phyloP scores from a whole-genome alignment of 2,329 filamentous ascomycete species.

The Trichoderma atroviride region DNA sequence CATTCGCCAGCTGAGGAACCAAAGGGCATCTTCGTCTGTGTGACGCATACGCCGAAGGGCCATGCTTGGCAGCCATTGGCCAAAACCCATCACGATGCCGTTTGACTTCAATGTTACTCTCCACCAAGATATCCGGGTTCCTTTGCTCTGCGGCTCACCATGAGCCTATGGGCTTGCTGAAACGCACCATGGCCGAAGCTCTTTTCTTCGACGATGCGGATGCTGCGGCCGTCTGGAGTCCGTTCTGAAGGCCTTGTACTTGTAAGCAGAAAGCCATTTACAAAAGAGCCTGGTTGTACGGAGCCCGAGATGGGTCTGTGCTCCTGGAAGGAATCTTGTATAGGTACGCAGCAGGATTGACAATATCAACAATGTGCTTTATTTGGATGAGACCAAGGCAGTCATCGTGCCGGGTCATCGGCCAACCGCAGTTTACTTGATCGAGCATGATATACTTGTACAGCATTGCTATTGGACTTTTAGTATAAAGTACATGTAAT shows the following conservation, averaged over 20 bases:
- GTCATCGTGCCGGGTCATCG: not conserved
- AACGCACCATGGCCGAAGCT: not conserved
- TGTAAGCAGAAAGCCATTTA: not conserved
- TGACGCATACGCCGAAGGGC: slow-evolving; percentile 7
- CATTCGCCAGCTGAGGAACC: not conserved
- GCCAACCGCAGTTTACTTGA: not conserved
- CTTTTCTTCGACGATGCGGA: not conserved
- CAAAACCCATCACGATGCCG: not conserved
- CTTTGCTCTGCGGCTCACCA: not conserved
- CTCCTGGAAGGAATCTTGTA: not conserved
- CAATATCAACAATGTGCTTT: not conserved
- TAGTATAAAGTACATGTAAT: no score
- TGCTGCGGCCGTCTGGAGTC: not conserved
- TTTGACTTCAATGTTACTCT: not conserved
- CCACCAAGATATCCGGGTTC: not conserved
- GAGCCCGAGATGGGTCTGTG: not conserved
- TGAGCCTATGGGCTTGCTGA: not conserved
- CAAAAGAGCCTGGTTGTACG: slow-evolving; percentile 6
- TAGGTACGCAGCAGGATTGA: not conserved
- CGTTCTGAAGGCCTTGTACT: not conserved
- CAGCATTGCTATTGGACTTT: no score
- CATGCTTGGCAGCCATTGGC: not conserved
- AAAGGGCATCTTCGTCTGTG: not conserved
- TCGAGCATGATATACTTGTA: not conserved
- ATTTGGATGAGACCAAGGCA: not conserved